Base-by-base conservation (phyloP, 2,329 filamentous ascomycete genomes). In the Aspergillus quadrilineatus region DNA sequence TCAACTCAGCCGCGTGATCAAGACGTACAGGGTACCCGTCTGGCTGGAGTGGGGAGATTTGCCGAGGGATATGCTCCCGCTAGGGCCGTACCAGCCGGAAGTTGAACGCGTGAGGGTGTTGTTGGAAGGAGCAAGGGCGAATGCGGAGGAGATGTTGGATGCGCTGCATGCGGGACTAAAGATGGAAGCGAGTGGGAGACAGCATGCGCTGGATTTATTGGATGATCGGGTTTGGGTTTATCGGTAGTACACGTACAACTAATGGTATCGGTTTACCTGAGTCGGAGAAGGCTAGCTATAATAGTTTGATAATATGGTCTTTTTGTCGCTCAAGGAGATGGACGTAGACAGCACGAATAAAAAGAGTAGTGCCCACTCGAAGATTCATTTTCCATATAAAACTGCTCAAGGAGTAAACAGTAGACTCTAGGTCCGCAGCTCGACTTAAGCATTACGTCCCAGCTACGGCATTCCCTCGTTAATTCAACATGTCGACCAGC, bases 141-240 rank as follows among this genome's bases (percentile, higher is more conserved):
- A 42, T 34, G 49, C 55, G 8, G 34, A 53, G 44, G 10, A 39
- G 43, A 44, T 53, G 44, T 2, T 57, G 8, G 50, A 57, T 49
- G 49, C 55, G 28, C 8, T 53, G 36, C 36, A 45, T 6, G 55
- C 55, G 14, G 15, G 49, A 37, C 6, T 51, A 36, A 42, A 42
- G 37, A 36, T 57, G 4, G 49, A 57, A 49, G 14, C 49, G 36
- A 29, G 28, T 10, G 55, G 55, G 6, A 39, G 44, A 12, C 43
- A 53, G 42, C 10, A 34, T 12, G 55, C 55, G 36, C 30, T 57
- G 49, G 55, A 57, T 53, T 39, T 57, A 49, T 22, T 57, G 29
- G 55, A 57, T 57, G 55, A 57, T 53, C 44, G 55, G 43, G 34
- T 52, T 44, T 57, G 34, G 34, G 55, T 57, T 45, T 56, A 56